Conservation (phyloP, 2,329 filamentous ascomycete genomes). For the Colletotrichum endophyticum region DNA sequence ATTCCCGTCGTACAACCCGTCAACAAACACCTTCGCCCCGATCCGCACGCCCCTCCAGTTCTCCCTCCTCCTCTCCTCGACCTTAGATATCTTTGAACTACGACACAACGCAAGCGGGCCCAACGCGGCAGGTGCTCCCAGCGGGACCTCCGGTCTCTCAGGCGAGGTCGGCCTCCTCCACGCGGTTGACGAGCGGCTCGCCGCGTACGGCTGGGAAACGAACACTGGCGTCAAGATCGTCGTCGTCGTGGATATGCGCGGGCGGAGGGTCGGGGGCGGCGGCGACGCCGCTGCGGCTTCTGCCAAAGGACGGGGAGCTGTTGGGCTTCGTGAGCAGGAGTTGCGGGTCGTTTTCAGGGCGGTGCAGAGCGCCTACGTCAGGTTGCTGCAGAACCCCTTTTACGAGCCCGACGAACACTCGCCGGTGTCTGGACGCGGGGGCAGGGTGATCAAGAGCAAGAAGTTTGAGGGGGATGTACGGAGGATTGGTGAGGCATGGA, state of each 20-base stretch:
- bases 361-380: conserved; percentile 90
- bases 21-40: conserved; percentile 56
- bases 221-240: conserved; percentile 94
- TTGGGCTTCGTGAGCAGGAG: conserved; percentile 84
- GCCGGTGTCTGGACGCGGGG: conserved; percentile 58
- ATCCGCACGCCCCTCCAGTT: conserved; percentile 83
- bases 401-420: conserved; percentile 87
- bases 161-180: conserved; percentile 93
- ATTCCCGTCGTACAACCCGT: conserved; percentile 75
- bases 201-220: conserved; percentile 94
- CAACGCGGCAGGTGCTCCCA: not conserved
- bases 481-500: conserved; percentile 85
- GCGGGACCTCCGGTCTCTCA: conserved; percentile 54
- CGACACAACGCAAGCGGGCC: conserved; percentile 73
- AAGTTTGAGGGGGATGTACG: conserved; percentile 84
- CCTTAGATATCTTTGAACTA: conserved; percentile 91
- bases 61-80: conserved; percentile 87
- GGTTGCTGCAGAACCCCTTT: conserved; percentile 91
- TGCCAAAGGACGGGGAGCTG: conserved; percentile 46
- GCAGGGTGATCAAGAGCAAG: conserved; percentile 79
- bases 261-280: conserved; percentile 54
- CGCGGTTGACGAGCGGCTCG: conserved; percentile 89
- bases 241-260: conserved; percentile 89
- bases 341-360: conserved; percentile 89
- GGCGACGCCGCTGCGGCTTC: conserved; percentile 18